These are phyloP conservation scores for Babesia divergens DNA, from an alignment of 169 alveolate genomes.

Conservation along the genomic window DNA sequence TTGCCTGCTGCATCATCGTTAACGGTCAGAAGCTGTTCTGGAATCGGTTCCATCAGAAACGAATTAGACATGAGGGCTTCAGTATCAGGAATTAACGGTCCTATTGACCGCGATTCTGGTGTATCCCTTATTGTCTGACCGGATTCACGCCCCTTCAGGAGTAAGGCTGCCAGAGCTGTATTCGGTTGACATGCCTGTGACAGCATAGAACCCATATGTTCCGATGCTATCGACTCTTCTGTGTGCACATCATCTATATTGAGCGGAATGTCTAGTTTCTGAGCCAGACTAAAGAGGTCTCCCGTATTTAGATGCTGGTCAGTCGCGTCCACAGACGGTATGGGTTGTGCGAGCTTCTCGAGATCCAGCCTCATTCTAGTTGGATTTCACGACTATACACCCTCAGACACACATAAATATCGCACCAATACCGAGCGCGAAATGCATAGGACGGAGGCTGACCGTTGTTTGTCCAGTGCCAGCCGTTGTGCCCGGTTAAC, in stretches of 20 bases:
- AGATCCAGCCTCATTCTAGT: neutral
- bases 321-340: neutral
- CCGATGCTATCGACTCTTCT: too few species aligned
- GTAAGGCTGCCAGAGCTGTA: too few species aligned
- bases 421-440: neutral
- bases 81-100: too few species aligned
- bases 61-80: neutral
- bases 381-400: neutral
- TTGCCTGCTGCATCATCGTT: neutral
- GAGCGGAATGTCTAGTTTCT: neutral
- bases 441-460: neutral
- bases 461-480: neutral
- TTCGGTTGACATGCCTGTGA: too few species aligned
- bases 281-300: neutral
- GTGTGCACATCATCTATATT: too few species aligned
- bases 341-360: slow-evolving; percentile 19
- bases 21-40: neutral
- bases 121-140: too few species aligned
- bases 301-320: neutral
- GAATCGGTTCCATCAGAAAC: neutral
- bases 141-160: too few species aligned
- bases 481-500: too few species aligned
- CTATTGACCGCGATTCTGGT: too few species aligned
- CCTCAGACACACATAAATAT: neutral
- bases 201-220: too few species aligned